Conservation (phyloP, 192 early-diverging fungal genomes). For the Borealophlyctis nickersoniae region DNA sequence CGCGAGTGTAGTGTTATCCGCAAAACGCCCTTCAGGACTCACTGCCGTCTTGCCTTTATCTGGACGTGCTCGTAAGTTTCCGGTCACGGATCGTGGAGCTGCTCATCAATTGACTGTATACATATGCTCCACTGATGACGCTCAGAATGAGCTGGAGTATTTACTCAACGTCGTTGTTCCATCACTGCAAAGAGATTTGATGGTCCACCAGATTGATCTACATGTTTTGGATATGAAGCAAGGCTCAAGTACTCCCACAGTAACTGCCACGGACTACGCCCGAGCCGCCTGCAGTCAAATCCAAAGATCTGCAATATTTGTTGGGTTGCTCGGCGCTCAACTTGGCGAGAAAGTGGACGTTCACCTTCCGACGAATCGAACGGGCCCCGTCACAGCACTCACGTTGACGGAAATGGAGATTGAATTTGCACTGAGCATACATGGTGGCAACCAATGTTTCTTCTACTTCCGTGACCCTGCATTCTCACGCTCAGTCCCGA, state of each 20-base stretch:
- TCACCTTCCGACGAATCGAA: too few species aligned
- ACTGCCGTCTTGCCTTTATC: too few species aligned
- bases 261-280: not conserved
- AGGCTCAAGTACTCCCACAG: too few species aligned
- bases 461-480: slow-evolving; percentile 18
- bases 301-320: slow-evolving; percentile 4
- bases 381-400: too few species aligned
- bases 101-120: slow-evolving; percentile 20
- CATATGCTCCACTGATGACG: slow-evolving; percentile 8
- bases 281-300: slow-evolving; percentile 4
- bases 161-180: slow-evolving; percentile 12
- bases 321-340: slow-evolving; percentile 4
- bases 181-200: not conserved
- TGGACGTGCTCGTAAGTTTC: too few species aligned
- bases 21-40: too few species aligned
- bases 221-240: slow-evolving; percentile 4
- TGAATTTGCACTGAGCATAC: not conserved
- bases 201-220: not conserved
- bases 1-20: too few species aligned
- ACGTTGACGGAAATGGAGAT: slow-evolving; percentile 4
- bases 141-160: slow-evolving; percentile 7
- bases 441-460: not conserved
- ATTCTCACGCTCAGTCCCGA: slow-evolving; percentile 21
- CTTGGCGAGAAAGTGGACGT: not conserved
- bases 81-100: too few species aligned